A percentile compares a stretch with the other conserved stretches of the same genome.
phyloP scores from a whole-genome alignment of 148 eudicot genomes.

The Silene uniflora region DNA sequence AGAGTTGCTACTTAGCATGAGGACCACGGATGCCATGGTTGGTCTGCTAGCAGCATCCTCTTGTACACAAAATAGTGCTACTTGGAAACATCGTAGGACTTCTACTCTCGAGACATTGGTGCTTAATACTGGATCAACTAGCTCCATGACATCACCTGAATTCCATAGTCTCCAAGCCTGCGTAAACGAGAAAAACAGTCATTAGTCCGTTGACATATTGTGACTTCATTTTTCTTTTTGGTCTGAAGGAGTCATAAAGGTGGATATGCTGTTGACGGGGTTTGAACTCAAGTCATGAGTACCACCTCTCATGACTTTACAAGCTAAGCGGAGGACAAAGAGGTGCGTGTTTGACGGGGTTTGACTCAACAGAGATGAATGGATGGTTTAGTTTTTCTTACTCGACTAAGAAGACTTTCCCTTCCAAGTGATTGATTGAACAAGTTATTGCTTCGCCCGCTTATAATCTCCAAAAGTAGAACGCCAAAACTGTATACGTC shows the following conservation, averaged over 20 bases:
- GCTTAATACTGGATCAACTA: slow-evolving; percentile 13
- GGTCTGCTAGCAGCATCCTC: slow-evolving; percentile 19
- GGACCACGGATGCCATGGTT: slow-evolving; percentile 1
- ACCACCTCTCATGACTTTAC: no score
- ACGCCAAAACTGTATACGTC: background rate
- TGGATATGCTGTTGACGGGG: no score
- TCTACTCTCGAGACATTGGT: background rate
- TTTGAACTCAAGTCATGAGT: no score
- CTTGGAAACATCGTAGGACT: slow-evolving; percentile 18
- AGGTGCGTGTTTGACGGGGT: no score
- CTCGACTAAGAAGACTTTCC: background rate
- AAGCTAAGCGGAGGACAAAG: no score
- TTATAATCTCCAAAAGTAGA: background rate
- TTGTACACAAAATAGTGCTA: slow-evolving; percentile 23
- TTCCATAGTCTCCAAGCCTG: slow-evolving; percentile 26
- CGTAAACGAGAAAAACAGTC: background rate
- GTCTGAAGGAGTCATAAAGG: no score
- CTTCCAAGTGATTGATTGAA: background rate
- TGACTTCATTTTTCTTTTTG: no score
- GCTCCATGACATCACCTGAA: background rate
- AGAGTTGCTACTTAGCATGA: slow-evolving; percentile 10
- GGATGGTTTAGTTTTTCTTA: no score
- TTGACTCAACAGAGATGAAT: no score
- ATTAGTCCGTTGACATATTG: no score
- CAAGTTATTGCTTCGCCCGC: background rate